Conservation (phyloP, 2,329 filamentous ascomycete genomes). For the Pseudocercospora fuligena region DNA sequence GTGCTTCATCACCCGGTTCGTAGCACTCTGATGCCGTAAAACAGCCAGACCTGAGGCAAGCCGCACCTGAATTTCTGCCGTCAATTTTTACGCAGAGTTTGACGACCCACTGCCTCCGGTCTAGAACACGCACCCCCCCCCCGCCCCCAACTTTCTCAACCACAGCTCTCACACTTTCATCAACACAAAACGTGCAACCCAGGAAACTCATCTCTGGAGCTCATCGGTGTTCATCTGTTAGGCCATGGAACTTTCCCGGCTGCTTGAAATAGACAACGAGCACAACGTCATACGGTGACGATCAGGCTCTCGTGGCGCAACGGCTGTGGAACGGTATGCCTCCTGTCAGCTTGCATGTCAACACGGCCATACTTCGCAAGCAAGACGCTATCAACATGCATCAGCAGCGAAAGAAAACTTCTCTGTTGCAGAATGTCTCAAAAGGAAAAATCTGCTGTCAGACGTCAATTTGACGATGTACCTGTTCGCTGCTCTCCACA, state of each 20-base stretch:
- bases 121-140: neutral
- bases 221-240: neutral
- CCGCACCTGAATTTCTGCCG: neutral
- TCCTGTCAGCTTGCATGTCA: neutral
- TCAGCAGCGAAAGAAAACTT: neutral
- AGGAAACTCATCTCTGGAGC: neutral
- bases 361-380: neutral
- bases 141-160: neutral
- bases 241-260: neutral
- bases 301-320: conserved; percentile 9
- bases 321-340: conserved; percentile 3
- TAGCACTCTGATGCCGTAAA: neutral
- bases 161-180: neutral
- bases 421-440: neutral
- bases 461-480: neutral
- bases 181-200: neutral
- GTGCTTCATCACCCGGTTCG: neutral
- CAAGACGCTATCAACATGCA: neutral
- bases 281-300: conserved; percentile 2
- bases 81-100: neutral
- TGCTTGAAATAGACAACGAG: conserved; percentile 1
- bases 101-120: neutral
- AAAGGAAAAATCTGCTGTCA: neutral
- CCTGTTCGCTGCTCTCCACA: neutral
- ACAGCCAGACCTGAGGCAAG: neutral